Evolutionary conservation across 768 basidiomycete genomes (phyloP).

Genomic region (Boletus edulis): DNA sequence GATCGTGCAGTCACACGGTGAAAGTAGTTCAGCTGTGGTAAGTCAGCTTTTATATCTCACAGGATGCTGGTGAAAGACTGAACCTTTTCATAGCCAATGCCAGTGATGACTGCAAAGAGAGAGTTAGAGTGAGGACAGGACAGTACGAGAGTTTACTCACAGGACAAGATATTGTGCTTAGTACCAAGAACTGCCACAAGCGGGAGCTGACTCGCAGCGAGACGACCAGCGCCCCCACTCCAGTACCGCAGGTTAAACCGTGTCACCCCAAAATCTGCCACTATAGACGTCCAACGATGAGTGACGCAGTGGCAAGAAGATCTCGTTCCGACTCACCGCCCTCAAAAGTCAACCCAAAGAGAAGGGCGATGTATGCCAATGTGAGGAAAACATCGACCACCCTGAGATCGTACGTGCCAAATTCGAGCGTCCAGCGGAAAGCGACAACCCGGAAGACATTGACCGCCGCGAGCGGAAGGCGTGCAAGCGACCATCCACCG

Average conservation of each 20-base stretch:
- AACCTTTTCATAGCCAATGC: conserved; percentile 30
- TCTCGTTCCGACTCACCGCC: conserved; percentile 38
- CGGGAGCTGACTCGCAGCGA: conserved; percentile 39
- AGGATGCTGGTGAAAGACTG: background rate
- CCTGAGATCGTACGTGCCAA: conserved; percentile 40
- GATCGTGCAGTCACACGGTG: conserved; percentile 52
- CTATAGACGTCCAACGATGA: conserved; percentile 5
- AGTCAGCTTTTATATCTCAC: conserved; percentile 1
- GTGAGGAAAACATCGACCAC: conserved; percentile 48
- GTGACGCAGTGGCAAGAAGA: background rate
- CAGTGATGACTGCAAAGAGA: conserved; percentile 24
- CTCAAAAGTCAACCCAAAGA: conserved; percentile 43
- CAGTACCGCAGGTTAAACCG: conserved; percentile 20
- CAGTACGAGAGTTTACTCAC: conserved; percentile 17
- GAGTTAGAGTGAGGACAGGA: background rate
- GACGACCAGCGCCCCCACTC: conserved; percentile 27
- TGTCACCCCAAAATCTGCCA: background rate
- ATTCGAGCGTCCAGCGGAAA: conserved; percentile 47
- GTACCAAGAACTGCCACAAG: conserved; percentile 45
- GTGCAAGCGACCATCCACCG: conserved; percentile 37
- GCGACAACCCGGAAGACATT: conserved; percentile 47
- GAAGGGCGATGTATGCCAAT: conserved; percentile 42
- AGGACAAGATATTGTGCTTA: conserved; percentile 47
- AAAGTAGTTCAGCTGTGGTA: conserved; percentile 34
- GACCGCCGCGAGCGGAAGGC: conserved; percentile 36